Evolutionary conservation across 768 basidiomycete genomes (phyloP), one percentile per base, ranked within the genome.

Genomic region (Trametes coccinea): DNA sequence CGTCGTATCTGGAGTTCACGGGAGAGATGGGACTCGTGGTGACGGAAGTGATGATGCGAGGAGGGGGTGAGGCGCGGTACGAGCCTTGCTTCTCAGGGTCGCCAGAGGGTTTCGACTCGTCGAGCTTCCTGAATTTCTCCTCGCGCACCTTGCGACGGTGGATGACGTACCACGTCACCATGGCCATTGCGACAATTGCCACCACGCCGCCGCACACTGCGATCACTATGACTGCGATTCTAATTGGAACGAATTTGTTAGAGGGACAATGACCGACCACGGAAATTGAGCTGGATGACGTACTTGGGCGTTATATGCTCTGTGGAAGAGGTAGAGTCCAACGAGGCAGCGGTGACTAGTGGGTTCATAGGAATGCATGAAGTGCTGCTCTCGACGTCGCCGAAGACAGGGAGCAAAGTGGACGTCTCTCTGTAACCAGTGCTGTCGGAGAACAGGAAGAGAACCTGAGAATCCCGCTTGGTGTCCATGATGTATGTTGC

Each of bases 381-480:
- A 4, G 64, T 64, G 45, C 67, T 60, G 66, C 66, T 73, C 5
- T 65, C 58, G 30, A 60, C 52, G 43, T 68, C 62, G 9, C 60
- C 74, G 71, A 39, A 63, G 72, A 84, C 75, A 6, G 77, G 76
- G 13, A 84, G 66, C 30, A 84, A 70, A 22, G 73, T 57, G 1
- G 80, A 78, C 3, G 82, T 78, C 63, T 82, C 75, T 30, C 63
- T 69, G 55, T 78, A 71, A 1, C 73, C 75, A 14, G 68, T 60
- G 2, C 74, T 74, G 63, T 81, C 81, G 54, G 77, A 73, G 49
- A 84, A 72, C 39, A 83, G 64, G 46, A 88, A 67, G 2, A 82
- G 71, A 3, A 82, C 73, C 31, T 79, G 71, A 11, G 70, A 64
- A 10, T 75, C 77, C 2, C 75, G 73, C 9, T 66, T 9, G 11